A percentile compares a stretch with the other conserved stretches of the same genome.
phyloP scores from a whole-genome alignment of 768 basidiomycete species.

The Amylocystis lapponica region DNA sequence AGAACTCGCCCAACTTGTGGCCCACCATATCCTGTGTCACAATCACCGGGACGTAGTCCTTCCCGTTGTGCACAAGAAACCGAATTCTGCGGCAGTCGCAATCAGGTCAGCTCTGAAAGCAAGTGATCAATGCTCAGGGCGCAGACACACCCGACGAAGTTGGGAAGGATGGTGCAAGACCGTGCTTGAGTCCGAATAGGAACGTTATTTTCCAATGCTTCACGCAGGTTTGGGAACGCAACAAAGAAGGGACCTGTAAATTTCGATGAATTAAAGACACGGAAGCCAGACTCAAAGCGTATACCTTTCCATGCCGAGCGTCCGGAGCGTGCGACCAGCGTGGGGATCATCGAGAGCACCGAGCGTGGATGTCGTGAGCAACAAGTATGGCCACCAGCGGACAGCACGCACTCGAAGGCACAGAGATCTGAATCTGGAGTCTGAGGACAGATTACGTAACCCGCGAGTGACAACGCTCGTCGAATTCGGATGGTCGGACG shows the following conservation, averaged over 20 bases:
- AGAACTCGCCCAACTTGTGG: slow-evolving; percentile 95
- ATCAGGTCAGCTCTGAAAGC: background rate
- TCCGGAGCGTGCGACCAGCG: slow-evolving; percentile 52
- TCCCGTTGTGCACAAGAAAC: slow-evolving; percentile 94
- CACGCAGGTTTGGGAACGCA: slow-evolving; percentile 81
- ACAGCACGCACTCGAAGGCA: too few species aligned
- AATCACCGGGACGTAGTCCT: slow-evolving; percentile 77
- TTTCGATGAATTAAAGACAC: background rate
- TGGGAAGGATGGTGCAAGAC: slow-evolving; percentile 89
- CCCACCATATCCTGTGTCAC: slow-evolving; percentile 98
- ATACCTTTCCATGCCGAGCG: slow-evolving; percentile 85
- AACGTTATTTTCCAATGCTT: slow-evolving; percentile 75
- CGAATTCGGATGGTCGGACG: too few species aligned
- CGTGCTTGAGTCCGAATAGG: slow-evolving; percentile 86
- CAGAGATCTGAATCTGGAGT: too few species aligned
- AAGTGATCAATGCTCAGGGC: background rate
- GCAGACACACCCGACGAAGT: slow-evolving; percentile 81
- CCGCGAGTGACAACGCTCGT: too few species aligned
- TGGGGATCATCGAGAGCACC: slow-evolving; percentile 48
- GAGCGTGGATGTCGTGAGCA: too few species aligned
- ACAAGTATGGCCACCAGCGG: too few species aligned
- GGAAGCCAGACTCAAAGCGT: slow-evolving; percentile 5
- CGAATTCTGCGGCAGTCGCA: slow-evolving; percentile 50
- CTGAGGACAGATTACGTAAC: too few species aligned
- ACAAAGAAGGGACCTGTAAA: slow-evolving; percentile 86